Percentiles rank a stretch among this genome's conserved stretches.
Conservation (phyloP, 164 flowering plant species). For the Nelumbo lutea region DNA sequence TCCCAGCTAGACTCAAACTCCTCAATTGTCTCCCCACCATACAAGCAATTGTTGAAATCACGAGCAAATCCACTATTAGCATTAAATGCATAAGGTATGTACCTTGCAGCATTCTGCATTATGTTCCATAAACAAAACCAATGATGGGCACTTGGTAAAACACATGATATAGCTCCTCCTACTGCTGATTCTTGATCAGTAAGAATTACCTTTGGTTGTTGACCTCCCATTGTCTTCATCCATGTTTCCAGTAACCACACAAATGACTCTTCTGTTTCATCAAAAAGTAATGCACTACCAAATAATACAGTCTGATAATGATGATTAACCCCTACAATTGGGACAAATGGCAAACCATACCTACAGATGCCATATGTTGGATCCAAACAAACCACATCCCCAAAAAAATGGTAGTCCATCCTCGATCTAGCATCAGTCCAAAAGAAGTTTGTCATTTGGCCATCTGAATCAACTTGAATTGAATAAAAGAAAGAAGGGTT, state of each 20-base stretch:
- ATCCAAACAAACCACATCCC: background rate
- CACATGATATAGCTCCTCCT: background rate
- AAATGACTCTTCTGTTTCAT: conserved; percentile 1
- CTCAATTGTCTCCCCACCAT: background rate
- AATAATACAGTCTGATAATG: background rate
- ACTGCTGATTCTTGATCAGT: conserved; percentile 7
- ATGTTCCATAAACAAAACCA: background rate
- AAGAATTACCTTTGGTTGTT: conserved; percentile 2
- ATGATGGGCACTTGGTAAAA: background rate
- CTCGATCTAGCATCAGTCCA: background rate
- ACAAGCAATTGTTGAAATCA: conserved; percentile 7
- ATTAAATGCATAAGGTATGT: background rate
- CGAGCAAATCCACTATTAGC: background rate
- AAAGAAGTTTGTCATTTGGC: background rate
- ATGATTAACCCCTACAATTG: background rate
- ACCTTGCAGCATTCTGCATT: background rate
- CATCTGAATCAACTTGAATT: conserved; percentile 1
- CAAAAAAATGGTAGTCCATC: background rate
- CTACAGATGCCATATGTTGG: background rate
- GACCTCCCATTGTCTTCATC: conserved; percentile 3
- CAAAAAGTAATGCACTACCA: background rate
- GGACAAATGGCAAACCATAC: background rate
- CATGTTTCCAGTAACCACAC: background rate
- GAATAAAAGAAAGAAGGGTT: background rate
- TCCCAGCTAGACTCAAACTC: conserved; percentile 7